Evolutionary conservation across 2,329 filamentous ascomycete species (phyloP).

Genomic region (Colletotrichum phormii): DNA sequence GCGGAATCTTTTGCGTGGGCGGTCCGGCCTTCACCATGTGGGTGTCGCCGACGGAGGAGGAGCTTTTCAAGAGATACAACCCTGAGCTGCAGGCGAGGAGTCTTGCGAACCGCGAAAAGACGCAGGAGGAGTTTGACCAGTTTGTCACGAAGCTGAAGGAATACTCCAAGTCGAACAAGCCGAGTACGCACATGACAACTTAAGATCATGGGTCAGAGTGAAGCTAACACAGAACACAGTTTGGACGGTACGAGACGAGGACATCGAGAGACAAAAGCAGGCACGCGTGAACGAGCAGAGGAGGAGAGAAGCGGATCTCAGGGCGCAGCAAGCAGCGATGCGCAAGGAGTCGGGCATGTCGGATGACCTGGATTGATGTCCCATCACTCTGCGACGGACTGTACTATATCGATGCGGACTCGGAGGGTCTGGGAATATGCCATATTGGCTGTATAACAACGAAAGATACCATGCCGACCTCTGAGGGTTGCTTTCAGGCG

Average conservation of each 20-base stretch:
- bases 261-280: constrained; percentile 55
- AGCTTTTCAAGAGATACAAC: constrained; percentile 92
- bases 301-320: constrained; percentile 54
- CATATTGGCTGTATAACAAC: constrained; percentile 18
- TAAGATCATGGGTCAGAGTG: not conserved
- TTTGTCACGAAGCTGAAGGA: constrained; percentile 88
- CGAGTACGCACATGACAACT: constrained; percentile 70
- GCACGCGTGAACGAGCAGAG: constrained; percentile 49
- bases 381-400: not conserved
- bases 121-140: constrained; percentile 87
- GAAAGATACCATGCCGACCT: constrained; percentile 30
- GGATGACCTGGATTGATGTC: constrained; percentile 3
- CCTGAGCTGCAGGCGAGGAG: constrained; percentile 92
- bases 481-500: constrained; percentile 25
- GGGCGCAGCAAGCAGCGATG: constrained; percentile 60
- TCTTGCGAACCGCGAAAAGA: constrained; percentile 80
- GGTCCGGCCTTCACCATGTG: constrained; percentile 87
- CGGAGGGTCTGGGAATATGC: not conserved
- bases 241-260: constrained; percentile 63
- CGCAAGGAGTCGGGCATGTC: constrained; percentile 59
- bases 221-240: constrained; percentile 47
- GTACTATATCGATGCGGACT: constrained; percentile 21
- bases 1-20: constrained; percentile 78
- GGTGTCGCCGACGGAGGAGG: constrained; percentile 86
- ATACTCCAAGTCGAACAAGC: constrained; percentile 90